Evolutionary conservation across 345 rosid species (phyloP).

Genomic region (Laguncularia racemosa): DNA sequence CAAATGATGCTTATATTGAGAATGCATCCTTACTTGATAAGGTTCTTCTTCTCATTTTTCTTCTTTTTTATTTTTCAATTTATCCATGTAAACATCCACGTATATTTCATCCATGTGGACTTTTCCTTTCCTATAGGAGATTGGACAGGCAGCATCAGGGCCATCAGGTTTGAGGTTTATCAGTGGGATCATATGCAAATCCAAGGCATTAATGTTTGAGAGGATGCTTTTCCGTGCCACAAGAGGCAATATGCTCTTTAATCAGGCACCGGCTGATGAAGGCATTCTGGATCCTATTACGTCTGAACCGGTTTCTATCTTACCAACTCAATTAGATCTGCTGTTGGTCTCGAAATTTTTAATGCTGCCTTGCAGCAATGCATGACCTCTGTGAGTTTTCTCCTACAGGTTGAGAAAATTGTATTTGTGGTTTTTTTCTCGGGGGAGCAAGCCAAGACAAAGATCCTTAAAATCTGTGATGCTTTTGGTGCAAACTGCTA

Average conservation of each 20-base stretch:
- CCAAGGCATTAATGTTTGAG: constrained; percentile 70
- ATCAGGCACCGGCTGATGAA: constrained; percentile 84
- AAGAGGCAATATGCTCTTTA: constrained; percentile 98
- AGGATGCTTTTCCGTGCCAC: constrained; percentile 96
- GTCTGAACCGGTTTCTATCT: constrained; percentile 61
- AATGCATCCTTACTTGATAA: constrained; percentile 66
- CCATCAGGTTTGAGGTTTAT: constrained; percentile 85
- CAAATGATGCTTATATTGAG: constrained; percentile 42
- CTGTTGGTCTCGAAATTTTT: not conserved
- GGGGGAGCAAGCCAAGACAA: constrained; percentile 92
- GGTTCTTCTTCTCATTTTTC: constrained; percentile 32
- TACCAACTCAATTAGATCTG: not conserved
- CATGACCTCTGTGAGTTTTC: constrained; percentile 10
- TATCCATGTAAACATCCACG: no score
- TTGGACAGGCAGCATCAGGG: constrained; percentile 49
- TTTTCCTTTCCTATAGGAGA: constrained; percentile 44
- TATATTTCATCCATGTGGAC: constrained; percentile 6
- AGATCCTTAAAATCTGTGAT: constrained; percentile 85
- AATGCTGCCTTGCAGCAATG: constrained; percentile 1
- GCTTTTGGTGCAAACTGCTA: constrained; percentile 96
- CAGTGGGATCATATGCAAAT: constrained; percentile 75
- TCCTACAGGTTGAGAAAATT: constrained; percentile 69
- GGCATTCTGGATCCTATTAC: constrained; percentile 88
- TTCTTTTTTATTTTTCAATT: constrained; percentile 3
- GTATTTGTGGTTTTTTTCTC: constrained; percentile 92